Base-by-base conservation (phyloP, 1,139 yeast genomes). In the Candida sp. region DNA sequence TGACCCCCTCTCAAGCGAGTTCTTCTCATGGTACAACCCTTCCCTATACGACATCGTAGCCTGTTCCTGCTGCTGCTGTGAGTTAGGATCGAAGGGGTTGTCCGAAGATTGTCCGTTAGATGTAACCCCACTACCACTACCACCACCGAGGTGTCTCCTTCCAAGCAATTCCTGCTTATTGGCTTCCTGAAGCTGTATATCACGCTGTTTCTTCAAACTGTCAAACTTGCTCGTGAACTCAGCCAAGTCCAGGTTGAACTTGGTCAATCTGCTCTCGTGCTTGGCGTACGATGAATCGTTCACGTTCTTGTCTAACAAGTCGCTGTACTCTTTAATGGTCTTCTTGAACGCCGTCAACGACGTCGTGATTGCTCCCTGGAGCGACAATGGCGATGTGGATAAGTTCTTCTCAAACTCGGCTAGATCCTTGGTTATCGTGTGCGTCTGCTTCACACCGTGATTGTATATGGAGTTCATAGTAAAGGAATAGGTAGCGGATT, bases 381-480 rank as follows among this genome's bases (percentile, higher is more conserved):
- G 68, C 1, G 96, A 85, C 51, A 88, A 73, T 9, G 96, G 96
- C 1, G 94, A 82, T 5, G 84, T 78, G 28, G 84, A 77, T 9
- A 90, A 79, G 55, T 87, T 83, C 52, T 78, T 74, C 57, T 90
- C 94, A 58, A 93, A 87, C 51, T 76, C 70, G 22, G 81, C 77
- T 48, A 93, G 69, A 61, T 92, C 97, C 56, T 81, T 82, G 54
- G 85, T 81, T 50, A 93, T 71, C 39, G 86, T 78, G 61, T 85
- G 90, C 39, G 92, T 84, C 69, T 92, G 97, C 67, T 90, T 91
- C 54, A 89, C 78, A 7, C 97, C 97, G 68, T 90, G 96, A 70
- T 90, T 93, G 70, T 88, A 91, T 49, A 92, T 75, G 30, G 96
- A 85, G 70, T 91, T 91, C 97, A 70, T 70, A 17, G 17, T 17